Evolutionary conservation across 2,329 filamentous ascomycete species (phyloP).

Genomic region (Grosmannia serpens): DNA sequence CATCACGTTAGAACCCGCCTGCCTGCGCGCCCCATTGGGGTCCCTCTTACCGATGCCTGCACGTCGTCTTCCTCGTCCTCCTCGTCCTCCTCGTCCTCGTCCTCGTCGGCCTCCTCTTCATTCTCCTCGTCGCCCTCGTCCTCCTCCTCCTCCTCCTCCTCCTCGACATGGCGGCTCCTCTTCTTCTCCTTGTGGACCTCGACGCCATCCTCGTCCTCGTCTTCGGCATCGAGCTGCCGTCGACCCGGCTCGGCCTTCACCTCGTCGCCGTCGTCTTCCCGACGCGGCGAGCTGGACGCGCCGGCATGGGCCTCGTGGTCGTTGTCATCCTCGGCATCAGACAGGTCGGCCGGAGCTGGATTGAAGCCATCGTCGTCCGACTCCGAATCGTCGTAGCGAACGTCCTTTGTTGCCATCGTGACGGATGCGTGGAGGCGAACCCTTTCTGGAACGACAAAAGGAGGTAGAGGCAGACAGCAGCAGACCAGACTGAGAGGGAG

Average conservation of each 20-base stretch:
- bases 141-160: slow-evolving; percentile 11
- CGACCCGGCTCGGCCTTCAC: slow-evolving; percentile 18
- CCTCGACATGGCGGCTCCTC: slow-evolving; percentile 13
- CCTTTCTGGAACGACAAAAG: not conserved
- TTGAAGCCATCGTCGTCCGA: slow-evolving; percentile 87
- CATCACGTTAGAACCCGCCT: not conserved
- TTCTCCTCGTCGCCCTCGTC: slow-evolving; percentile 13
- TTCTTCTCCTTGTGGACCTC: slow-evolving; percentile 21
- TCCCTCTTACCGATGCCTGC: slow-evolving; percentile 25
- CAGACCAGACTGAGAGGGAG: too few relatives aligned
- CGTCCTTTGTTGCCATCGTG: slow-evolving; percentile 7
- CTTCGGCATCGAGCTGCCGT: slow-evolving; percentile 10
- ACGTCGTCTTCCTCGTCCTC: slow-evolving; percentile 34
- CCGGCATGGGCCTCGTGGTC: slow-evolving; percentile 7
- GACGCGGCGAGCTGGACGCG: slow-evolving; percentile 10
- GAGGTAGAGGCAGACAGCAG: not conserved
- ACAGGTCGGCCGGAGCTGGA: slow-evolving; percentile 60
- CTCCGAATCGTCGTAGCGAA: slow-evolving; percentile 41
- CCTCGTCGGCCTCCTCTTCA: slow-evolving; percentile 24
- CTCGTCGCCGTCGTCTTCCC: slow-evolving; percentile 17
- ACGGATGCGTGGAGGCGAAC: not conserved
- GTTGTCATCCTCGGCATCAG: slow-evolving; percentile 54
- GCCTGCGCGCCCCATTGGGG: not conserved
- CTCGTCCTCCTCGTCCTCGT: slow-evolving; percentile 26
- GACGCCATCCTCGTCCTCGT: slow-evolving; percentile 27